Conservation (phyloP, 768 basidiomycete species). For the Russula sp. region DNA sequence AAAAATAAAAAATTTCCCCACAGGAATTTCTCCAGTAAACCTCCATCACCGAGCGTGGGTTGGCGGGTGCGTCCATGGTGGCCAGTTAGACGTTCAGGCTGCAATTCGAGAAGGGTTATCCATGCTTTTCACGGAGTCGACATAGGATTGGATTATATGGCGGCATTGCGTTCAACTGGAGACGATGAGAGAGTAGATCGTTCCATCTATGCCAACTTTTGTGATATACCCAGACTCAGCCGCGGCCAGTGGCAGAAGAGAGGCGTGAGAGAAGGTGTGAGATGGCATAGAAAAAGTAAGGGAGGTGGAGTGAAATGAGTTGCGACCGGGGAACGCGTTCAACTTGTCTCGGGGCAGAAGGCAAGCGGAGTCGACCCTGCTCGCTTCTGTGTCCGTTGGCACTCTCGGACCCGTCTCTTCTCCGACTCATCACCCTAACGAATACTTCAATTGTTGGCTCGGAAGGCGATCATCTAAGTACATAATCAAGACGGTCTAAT, state of each 20-base stretch:
- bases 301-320: background rate
- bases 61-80: constrained; percentile 49
- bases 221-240: constrained; percentile 1
- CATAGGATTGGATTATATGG: constrained; percentile 40
- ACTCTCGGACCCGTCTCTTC: constrained; percentile 30
- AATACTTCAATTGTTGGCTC: too few species aligned
- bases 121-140: constrained; percentile 51
- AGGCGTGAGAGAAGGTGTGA: constrained; percentile 34
- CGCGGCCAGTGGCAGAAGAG: constrained; percentile 22
- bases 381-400: too few species aligned
- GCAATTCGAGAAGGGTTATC: too few species aligned
- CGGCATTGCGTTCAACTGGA: too few species aligned
- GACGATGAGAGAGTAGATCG: constrained; percentile 20
- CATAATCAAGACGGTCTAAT: too few species aligned
- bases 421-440: too few species aligned
- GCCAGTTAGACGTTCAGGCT: constrained; percentile 47
- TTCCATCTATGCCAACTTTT: constrained; percentile 28
- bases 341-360: too few species aligned
- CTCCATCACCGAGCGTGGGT: constrained; percentile 51
- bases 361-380: too few species aligned
- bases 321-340: too few species aligned
- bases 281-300: constrained; percentile 5
- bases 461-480: too few species aligned
- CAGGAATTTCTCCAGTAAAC: constrained; percentile 53
- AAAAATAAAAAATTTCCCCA: constrained; percentile 1